Base-by-base conservation (phyloP, 768 basidiomycete genomes). In the Nidularia pulvinata region DNA sequence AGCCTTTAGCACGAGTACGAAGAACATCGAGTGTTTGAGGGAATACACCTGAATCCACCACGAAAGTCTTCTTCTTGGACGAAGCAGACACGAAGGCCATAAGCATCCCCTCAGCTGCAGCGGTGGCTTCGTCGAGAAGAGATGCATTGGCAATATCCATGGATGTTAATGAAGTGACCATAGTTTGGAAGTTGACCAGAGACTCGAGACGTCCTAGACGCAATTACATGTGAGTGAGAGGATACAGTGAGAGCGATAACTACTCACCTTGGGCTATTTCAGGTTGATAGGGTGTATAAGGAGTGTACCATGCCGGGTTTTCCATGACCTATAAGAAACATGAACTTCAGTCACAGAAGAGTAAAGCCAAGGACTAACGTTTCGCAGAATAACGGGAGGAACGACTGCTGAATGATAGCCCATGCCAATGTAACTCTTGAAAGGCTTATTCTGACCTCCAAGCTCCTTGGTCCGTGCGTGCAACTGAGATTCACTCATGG, bases 251-350 rank as follows among this genome's bases (percentile, higher is more conserved):
- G 50, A 39, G 50, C 19, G 25, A 53, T 7, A 13, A 6, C 32
- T 50, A 60, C 73, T 25, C 62, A 90, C 93, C 96, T 84, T 99
- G 96, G n/a, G 96, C 87, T 68, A 98, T 90, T 78, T 99, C 96
- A 1, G 96, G 95, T 64, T 97, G 94, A 71, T 95, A 95, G 1
- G 94, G 93, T 0, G 95, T 95, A 69, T 96, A 95, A 13, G 89
- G 93, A 5, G 95, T 98, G 70, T 98, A 98, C 96, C 96, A 99
- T 3, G 90, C 93, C 30, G 95, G 96, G 65, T 96, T 98, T 71
- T 99, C 95, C 76, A 89, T 86, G 55, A 93, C 75, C 91, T 92
- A 52, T n/a, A 2, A 53, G 32, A 49, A 48, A 48, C 14, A 50
- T 22, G 46, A 57, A 42, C 30, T 30, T 1, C 10, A 30, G 32